These are phyloP conservation scores for Cladosporium phlei DNA, from an alignment of 2,329 filamentous ascomycete species.

Conservation along the genomic window DNA sequence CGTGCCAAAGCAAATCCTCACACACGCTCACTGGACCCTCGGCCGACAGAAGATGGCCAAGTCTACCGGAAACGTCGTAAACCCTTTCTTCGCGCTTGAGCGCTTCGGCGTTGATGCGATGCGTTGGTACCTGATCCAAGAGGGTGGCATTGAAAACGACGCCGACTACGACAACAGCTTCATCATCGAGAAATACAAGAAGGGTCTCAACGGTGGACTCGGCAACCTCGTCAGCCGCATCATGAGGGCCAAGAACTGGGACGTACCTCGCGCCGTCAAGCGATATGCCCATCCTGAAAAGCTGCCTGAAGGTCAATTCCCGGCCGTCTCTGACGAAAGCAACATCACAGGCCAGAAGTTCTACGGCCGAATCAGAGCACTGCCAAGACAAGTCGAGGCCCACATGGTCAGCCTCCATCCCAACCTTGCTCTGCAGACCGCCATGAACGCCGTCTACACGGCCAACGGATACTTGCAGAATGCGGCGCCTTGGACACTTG, in stretches of 20 bases:
- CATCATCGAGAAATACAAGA: constrained; percentile 73
- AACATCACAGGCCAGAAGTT: constrained; percentile 5
- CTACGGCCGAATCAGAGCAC: constrained; percentile 19
- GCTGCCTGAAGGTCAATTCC: constrained; percentile 1
- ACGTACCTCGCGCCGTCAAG: constrained; percentile 33
- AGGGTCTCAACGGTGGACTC: constrained; percentile 68
- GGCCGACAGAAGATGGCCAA: constrained; percentile 94
- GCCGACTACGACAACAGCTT: constrained; percentile 77
- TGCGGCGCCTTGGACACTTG: constrained; percentile 63
- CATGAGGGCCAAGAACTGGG: constrained; percentile 56
- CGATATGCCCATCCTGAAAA: constrained; percentile 23
- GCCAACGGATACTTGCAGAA: constrained; percentile 65
- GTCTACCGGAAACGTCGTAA: constrained; percentile 88
- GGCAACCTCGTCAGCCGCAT: constrained; percentile 77
- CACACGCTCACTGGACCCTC: constrained; percentile 94
- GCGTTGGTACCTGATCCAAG: constrained; percentile 80
- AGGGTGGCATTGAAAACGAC: constrained; percentile 72
- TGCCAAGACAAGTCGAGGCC: constrained; percentile 41
- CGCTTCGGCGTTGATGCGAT: constrained; percentile 83
- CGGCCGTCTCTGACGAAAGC: constrained; percentile 13
- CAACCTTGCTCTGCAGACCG: constrained; percentile 58
- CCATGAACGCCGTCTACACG: constrained; percentile 59
- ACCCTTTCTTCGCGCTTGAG: constrained; percentile 85
- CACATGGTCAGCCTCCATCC: constrained; percentile 63
- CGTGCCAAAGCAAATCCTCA: constrained; percentile 71